These are phyloP conservation scores for Lineolata rhizophorae DNA, from an alignment of 495 filamentous ascomycete genomes.

Conservation along the genomic window DNA sequence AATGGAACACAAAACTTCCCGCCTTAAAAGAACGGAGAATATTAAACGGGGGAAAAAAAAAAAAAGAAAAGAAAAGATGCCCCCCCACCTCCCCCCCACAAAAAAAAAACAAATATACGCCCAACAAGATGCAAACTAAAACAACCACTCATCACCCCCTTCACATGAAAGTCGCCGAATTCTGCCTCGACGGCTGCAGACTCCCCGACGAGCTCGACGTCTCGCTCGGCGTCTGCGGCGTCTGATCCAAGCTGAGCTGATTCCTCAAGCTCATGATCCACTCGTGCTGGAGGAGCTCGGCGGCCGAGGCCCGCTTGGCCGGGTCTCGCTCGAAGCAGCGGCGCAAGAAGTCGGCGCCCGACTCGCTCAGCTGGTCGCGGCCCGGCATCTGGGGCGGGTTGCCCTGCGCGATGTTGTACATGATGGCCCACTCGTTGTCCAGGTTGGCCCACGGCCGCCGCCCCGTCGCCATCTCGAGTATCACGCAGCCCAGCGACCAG, in stretches of 20 bases:
- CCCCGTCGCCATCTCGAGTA: constrained; percentile 93
- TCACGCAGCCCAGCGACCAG: constrained; percentile 93
- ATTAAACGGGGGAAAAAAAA: no score
- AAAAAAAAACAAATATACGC: no score
- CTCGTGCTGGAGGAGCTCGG: constrained; percentile 83
- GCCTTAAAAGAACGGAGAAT: no score
- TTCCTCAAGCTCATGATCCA: constrained; percentile 61
- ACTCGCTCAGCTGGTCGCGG: constrained; percentile 58
- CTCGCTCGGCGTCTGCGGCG: constrained; percentile 20
- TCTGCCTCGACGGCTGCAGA: constrained; percentile 3
- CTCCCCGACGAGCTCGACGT: constrained; percentile 4
- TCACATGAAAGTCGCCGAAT: no score
- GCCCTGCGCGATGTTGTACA: constrained; percentile 98
- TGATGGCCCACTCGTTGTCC: constrained; percentile 99
- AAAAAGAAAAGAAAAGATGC: no score
- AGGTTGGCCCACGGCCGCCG: constrained; percentile 89
- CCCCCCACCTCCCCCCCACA: no score
- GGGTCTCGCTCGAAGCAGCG: constrained; percentile 81
- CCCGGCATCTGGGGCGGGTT: constrained; percentile 71
- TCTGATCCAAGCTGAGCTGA: constrained; percentile 34
- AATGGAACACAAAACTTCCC: no score
- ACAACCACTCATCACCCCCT: no score
- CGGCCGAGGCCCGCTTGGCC: constrained; percentile 51
- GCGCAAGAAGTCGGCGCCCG: constrained; percentile 72
- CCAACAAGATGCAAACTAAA: no score